Percentiles rank a stretch among this genome's conserved stretches.
Conservation (phyloP, 306 rosid species). For the Hippophae rhamnoides region DNA sequence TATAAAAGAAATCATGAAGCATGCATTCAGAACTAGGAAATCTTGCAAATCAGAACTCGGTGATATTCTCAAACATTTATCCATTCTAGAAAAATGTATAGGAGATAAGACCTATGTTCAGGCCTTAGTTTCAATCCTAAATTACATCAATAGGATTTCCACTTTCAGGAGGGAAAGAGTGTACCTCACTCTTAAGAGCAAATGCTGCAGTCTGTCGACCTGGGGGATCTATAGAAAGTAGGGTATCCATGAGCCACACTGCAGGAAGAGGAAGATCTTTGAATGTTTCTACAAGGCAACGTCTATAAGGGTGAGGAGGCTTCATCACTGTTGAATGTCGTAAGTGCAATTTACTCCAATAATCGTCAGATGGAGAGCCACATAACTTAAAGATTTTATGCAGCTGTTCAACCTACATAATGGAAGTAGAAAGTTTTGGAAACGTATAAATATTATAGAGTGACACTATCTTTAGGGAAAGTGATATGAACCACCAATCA, state of each 20-base stretch:
- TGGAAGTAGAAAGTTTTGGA: constrained; percentile 4
- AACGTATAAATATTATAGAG: constrained; percentile 2
- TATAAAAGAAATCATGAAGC: not conserved
- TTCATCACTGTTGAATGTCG: constrained; percentile 55
- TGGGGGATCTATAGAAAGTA: constrained; percentile 72
- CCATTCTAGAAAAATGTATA: not conserved
- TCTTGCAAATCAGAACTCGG: not conserved
- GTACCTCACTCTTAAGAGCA: constrained; percentile 73
- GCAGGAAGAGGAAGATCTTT: constrained; percentile 60
- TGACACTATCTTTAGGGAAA: not conserved
- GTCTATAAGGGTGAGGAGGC: constrained; percentile 75
- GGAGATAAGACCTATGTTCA: not conserved
- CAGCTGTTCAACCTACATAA: constrained; percentile 79
- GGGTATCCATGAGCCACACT: constrained; percentile 55
- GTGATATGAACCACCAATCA: no score
- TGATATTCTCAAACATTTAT: not conserved
- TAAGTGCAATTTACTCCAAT: constrained; percentile 58
- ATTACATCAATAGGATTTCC: not conserved
- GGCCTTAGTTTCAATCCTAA: not conserved
- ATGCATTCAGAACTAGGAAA: not conserved
- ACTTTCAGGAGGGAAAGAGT: constrained; percentile 2
- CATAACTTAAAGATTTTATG: constrained; percentile 93
- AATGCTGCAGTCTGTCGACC: constrained; percentile 64
- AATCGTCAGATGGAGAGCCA: constrained; percentile 87
- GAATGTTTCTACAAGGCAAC: constrained; percentile 58